phyloP scores from a whole-genome alignment of 73 alveolate species.

The Breviolum minutum region DNA sequence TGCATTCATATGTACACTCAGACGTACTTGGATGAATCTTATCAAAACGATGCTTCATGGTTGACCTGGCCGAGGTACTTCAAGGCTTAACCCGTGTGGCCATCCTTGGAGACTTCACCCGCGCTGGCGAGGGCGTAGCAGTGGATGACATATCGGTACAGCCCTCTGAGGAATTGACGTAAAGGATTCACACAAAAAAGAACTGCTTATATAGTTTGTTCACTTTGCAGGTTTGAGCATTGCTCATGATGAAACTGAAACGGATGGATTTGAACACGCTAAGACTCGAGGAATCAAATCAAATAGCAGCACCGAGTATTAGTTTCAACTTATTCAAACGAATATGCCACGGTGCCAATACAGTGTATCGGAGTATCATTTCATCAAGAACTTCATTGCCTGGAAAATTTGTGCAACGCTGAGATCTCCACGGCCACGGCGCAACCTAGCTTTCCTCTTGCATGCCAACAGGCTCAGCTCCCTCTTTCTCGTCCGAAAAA shows the following conservation, averaged over 20 bases:
- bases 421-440: slow-evolving; percentile 43
- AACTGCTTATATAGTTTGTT: not conserved
- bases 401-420: not conserved
- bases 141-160: slow-evolving; percentile 79
- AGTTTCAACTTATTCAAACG: too few species aligned
- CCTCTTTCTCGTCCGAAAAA: not conserved
- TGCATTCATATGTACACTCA: not conserved
- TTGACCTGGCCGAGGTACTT: slow-evolving; percentile 27
- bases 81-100: slow-evolving; percentile 89
- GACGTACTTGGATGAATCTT: not conserved
- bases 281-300: not conserved
- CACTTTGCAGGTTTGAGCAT: not conserved
- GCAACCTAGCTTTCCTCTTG: slow-evolving; percentile 77
- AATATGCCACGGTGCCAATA: too few species aligned
- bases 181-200: not conserved
- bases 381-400: too few species aligned
- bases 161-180: not conserved
- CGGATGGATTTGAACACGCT: not conserved
- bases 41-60: not conserved
- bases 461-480: slow-evolving; percentile 57
- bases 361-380: not conserved
- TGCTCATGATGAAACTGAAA: not conserved
- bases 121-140: slow-evolving; percentile 93
- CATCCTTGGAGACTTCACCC: slow-evolving; percentile 94
- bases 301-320: too few species aligned